phyloP scores from a whole-genome alignment of 805 yeast genomes.

The Nakazawaea laoshanensis region DNA sequence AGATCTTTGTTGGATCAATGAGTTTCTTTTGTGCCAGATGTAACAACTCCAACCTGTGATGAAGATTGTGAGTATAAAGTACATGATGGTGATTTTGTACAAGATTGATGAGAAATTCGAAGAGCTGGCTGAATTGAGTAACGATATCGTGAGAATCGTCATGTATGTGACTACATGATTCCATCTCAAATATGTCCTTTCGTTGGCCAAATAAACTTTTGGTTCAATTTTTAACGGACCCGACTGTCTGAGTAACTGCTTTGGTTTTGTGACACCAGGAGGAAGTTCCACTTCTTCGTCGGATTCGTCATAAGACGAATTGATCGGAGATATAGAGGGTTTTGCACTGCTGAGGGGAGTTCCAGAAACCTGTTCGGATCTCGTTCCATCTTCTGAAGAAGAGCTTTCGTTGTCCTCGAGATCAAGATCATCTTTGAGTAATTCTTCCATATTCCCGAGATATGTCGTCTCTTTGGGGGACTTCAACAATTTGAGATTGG shows the following conservation, averaged over 20 bases:
- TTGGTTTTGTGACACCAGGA: constrained; percentile 82
- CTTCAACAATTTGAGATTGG: constrained; percentile 26
- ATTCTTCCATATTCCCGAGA: constrained; percentile 23
- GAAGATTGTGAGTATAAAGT: constrained; percentile 76
- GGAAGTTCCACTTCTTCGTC: constrained; percentile 85
- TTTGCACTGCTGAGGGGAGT: background rate
- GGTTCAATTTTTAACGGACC: constrained; percentile 95
- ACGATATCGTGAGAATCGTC: constrained; percentile 76
- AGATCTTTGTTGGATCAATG: constrained; percentile 69
- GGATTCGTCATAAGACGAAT: constrained; percentile 38
- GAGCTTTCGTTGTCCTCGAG: constrained; percentile 51
- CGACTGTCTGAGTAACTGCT: constrained; percentile 68
- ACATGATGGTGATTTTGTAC: constrained; percentile 61
- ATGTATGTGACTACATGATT: constrained; percentile 77
- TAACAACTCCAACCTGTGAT: constrained; percentile 86
- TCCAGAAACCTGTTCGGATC: background rate
- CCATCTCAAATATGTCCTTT: constrained; percentile 96
- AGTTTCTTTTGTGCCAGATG: constrained; percentile 63
- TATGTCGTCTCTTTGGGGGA: constrained; percentile 25
- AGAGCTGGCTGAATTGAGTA: constrained; percentile 64
- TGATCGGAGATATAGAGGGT: background rate
- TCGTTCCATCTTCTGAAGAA: constrained; percentile 31
- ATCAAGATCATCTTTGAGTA: constrained; percentile 31
- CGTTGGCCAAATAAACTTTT: constrained; percentile 97
- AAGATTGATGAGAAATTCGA: constrained; percentile 64